phyloP scores from a whole-genome alignment of 164 flowering plant species.

The Tetrastigma voinierianum region DNA sequence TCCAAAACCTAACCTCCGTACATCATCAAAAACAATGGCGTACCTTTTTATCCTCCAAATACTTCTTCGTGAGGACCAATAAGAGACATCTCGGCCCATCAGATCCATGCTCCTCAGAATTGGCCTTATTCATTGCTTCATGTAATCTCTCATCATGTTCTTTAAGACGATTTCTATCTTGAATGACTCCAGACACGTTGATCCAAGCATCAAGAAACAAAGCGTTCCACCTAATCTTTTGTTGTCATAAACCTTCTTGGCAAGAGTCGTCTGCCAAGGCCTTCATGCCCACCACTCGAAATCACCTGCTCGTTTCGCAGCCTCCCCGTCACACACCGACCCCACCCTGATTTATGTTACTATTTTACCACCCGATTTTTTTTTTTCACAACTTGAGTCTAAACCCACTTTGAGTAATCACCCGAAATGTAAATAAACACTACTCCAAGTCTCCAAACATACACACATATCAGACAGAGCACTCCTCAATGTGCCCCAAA shows the following conservation, averaged over 20 bases:
- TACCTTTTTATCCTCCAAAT: too few relatives aligned
- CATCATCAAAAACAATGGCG: constrained; percentile 7
- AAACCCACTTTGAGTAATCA: too few relatives aligned
- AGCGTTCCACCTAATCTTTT: constrained; percentile 2
- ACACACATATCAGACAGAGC: background rate
- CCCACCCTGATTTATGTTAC: too few relatives aligned
- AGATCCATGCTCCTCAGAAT: background rate
- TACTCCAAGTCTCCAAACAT: too few relatives aligned
- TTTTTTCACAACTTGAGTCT: too few relatives aligned
- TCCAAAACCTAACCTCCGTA: constrained; percentile 1
- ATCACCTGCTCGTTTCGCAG: background rate
- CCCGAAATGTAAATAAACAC: too few relatives aligned
- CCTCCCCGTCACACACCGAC: constrained; percentile 5
- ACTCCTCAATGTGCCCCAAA: constrained; percentile 5
- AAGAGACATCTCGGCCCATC: constrained; percentile 1
- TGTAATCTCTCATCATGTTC: background rate
- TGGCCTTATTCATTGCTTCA: background rate
- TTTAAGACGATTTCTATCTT: constrained; percentile 8
- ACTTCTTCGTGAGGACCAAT: too few relatives aligned
- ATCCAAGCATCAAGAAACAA: constrained; percentile 22
- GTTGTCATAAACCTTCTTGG: too few relatives aligned
- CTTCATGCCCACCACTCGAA: constrained; percentile 25
- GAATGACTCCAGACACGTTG: constrained; percentile 14
- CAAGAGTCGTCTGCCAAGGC: constrained; percentile 26
- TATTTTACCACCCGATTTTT: too few relatives aligned